These are phyloP conservation scores for Nemania sp. DNA, from an alignment of 2,329 filamentous ascomycete genomes.

Conservation along the genomic window DNA sequence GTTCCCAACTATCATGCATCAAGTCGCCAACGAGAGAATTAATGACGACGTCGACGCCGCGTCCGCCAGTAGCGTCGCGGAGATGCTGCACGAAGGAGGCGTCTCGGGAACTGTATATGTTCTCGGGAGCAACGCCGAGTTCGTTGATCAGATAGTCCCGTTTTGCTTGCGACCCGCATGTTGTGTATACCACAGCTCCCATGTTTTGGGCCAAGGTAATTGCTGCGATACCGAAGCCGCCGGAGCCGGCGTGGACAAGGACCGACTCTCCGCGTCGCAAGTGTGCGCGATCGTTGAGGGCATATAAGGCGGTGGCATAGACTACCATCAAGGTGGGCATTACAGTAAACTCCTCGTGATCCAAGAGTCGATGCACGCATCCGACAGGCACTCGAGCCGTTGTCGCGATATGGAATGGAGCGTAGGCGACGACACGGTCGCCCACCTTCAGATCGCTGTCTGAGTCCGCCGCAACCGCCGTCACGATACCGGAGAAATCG, in stretches of 20 bases:
- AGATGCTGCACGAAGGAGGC: conserved; percentile 48
- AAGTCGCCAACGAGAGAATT: conserved; percentile 34
- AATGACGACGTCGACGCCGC: conserved; percentile 36
- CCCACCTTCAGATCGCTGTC: conserved; percentile 38
- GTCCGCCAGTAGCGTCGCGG: conserved; percentile 29
- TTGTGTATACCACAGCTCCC: conserved; percentile 51
- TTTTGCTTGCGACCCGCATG: conserved; percentile 42
- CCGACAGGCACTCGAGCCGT: conserved; percentile 45
- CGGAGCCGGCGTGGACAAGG: conserved; percentile 53
- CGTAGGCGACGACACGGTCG: conserved; percentile 47
- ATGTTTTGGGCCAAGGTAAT: conserved; percentile 50
- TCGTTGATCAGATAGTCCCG: conserved; percentile 43
- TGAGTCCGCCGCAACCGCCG: conserved; percentile 36
- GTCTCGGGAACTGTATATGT: conserved; percentile 53
- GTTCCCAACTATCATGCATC: conserved; percentile 45
- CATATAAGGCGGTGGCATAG: conserved; percentile 52
- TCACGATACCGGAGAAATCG: conserved; percentile 49
- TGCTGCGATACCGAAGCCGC: conserved; percentile 53
- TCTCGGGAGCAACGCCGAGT: conserved; percentile 44
- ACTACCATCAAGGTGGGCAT: conserved; percentile 43
- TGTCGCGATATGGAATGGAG: conserved; percentile 45
- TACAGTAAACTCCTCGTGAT: conserved; percentile 38
- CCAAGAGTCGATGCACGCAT: conserved; percentile 41
- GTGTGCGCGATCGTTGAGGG: conserved; percentile 47
- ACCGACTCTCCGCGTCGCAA: conserved; percentile 48